Evolutionary conservation across 257 asterid genomes (phyloP).

Genomic region (Penstemon newberryi): DNA sequence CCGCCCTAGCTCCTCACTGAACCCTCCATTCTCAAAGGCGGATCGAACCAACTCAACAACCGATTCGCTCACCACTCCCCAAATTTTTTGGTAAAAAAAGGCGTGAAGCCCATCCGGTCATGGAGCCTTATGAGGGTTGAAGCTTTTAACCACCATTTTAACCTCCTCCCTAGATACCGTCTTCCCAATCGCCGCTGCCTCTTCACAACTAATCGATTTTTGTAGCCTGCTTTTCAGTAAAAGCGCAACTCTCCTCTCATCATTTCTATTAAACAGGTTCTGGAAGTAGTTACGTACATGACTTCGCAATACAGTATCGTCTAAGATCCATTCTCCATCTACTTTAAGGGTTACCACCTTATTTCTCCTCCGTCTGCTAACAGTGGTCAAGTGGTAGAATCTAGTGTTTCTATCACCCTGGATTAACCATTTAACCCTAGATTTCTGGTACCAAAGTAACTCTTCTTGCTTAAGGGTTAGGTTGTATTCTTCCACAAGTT

Average conservation of each 20-base stretch:
- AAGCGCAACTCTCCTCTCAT: too few relatives aligned
- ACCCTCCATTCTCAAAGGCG: rapidly evolving
- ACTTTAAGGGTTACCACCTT: not conserved
- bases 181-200: too few relatives aligned
- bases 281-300: too few relatives aligned
- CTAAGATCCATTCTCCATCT: not conserved
- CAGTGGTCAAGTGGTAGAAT: not conserved
- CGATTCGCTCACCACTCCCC: not conserved
- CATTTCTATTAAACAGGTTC: too few relatives aligned
- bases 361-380: not conserved
- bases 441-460: not conserved
- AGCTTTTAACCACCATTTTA: not conserved
- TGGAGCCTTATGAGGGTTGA: not conserved
- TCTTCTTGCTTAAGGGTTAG: not conserved
- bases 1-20: too few relatives aligned
- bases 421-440: not conserved
- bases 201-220: too few relatives aligned
- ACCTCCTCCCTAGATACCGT: not conserved
- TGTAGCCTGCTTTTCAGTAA: too few relatives aligned
- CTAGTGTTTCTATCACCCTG: not conserved
- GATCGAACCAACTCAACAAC: not conserved
- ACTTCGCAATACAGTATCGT: not conserved
- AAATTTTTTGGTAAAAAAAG: too few relatives aligned
- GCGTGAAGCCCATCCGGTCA: not conserved
- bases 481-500: not conserved